Evolutionary conservation across 2,329 filamentous ascomycete genomes (phyloP), one percentile per base, ranked within the genome.

Genomic region (Ciborinia camelliae): DNA sequence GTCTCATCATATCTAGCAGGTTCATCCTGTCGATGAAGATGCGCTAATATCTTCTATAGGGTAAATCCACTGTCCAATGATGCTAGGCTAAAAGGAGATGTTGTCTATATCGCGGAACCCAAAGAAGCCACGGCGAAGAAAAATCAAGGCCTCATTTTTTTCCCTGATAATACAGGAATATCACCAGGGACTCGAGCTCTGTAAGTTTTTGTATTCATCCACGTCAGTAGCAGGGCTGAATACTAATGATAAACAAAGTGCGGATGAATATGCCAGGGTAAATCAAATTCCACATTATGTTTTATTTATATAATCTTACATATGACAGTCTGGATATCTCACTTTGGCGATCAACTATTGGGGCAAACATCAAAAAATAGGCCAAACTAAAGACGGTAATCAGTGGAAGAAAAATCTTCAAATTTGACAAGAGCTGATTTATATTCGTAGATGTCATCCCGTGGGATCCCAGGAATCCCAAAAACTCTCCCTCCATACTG

Each of bases 231-330:
- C 18, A 14, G 15, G 23, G 18, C 37, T 3, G 3, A 12, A 57
- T 28, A 20, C 37, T 57, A 30, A 57, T 15, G 10, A 20, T 15
- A 0, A 7, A 4, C 4, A 45, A 28, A 45, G 54, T 45, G 54
- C 54, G 14, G 54, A 57, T 45, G 54, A 57, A 57, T 45, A 26
- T 41, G n/a, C 54, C 26, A 37, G 39, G n/a, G 39, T 45, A 45
- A n/a, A n/a, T n/a, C n/a, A 12, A 26, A 15, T 15, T 9, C 32
- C 8, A 39, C 26, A 20, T 14, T 14, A 32, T 26, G 5, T 5
- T 2, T 39, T 18, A 2, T 10, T 39, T 7, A 37, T 18, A 54
- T 18, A 18, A 26, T 5, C 32, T 23, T 18, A 28, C 18, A 28
- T 20, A n/a, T 28, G 18, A 30, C 10, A 57, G 37, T 14, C 35